A percentile compares a stretch with the other conserved stretches of the same genome.
These are phyloP conservation scores for Aureobasidium musti DNA, from an alignment of 2,329 filamentous ascomycete genomes.

Conservation along the genomic window DNA sequence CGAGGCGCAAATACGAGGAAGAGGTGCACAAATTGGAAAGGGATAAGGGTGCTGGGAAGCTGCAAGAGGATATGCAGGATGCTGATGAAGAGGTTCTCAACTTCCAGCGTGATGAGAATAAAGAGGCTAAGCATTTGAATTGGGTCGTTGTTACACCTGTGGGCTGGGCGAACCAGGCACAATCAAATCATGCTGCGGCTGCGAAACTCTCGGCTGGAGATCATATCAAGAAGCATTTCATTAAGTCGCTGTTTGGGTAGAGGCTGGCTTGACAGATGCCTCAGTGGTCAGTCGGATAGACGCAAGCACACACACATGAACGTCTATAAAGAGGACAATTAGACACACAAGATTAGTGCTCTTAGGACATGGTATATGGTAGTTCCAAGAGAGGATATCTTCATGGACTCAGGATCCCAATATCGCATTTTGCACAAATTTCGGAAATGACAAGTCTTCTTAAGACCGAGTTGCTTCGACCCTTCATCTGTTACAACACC, in stretches of 20 bases:
- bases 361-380: no score
- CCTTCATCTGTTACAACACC: no score
- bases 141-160: slow-evolving; percentile 1
- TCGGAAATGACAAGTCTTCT: no score
- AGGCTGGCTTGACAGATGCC: neutral
- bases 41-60: neutral
- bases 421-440: no score
- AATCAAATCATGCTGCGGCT: neutral
- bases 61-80: neutral
- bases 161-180: neutral
- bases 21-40: neutral
- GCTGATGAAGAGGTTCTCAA: slow-evolving; percentile 5
- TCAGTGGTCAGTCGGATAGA: no score
- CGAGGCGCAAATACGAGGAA: neutral
- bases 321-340: no score
- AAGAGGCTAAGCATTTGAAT: slow-evolving; percentile 6
- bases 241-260: neutral
- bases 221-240: slow-evolving; percentile 4
- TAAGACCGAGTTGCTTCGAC: no score
- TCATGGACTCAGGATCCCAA: no score
- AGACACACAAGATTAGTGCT: no score
- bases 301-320: no score
- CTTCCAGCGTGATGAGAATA: neutral
- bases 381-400: no score
- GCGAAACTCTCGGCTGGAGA: neutral